Conservation (phyloP, 768 basidiomycete species). For the Leucosporidium yakuticum region DNA sequence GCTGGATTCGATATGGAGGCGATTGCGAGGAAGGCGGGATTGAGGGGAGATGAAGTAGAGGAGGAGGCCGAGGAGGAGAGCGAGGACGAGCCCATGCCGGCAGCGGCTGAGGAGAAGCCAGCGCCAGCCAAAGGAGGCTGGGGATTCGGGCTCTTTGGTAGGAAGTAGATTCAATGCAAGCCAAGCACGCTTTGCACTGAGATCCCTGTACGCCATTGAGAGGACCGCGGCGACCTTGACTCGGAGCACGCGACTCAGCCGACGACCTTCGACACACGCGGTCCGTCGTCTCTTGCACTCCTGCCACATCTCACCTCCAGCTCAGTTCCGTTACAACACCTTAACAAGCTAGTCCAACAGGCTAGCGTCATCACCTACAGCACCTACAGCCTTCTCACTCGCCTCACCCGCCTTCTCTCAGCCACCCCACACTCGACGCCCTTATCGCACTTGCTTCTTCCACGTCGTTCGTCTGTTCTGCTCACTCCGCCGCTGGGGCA, state of each 20-base stretch:
- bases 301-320: not conserved
- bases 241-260: not conserved
- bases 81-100: not conserved
- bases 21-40: slow-evolving; percentile 21
- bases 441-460: no score
- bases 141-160: slow-evolving; percentile 10
- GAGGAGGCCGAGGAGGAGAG: not conserved
- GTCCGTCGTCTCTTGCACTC: not conserved
- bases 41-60: not conserved
- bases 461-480: no score
- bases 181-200: not conserved
- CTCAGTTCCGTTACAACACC: not conserved
- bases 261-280: not conserved
- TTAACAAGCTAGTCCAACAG: not conserved
- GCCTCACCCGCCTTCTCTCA: no score
- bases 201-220: not conserved
- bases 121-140: not conserved
- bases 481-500: no score
- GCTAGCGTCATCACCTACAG: no score
- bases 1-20: slow-evolving; percentile 49
- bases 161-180: not conserved
- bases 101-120: not conserved
- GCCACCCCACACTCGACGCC: no score
- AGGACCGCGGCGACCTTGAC: not conserved
- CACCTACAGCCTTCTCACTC: no score